phyloP scores from a whole-genome alignment of 441 rosid genomes.

The Macaranga tanarius region DNA sequence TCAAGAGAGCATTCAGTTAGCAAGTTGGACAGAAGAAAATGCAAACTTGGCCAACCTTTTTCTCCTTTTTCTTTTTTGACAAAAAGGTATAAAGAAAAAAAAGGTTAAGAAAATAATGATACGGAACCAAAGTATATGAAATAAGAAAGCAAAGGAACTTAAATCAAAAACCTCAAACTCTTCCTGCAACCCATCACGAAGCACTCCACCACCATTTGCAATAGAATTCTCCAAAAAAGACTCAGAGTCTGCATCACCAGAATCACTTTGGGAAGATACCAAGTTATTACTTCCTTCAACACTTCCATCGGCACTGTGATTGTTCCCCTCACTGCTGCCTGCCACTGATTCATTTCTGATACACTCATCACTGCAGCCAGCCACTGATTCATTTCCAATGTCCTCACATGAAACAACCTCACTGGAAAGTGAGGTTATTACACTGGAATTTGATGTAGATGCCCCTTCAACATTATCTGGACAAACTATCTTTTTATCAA shows the following conservation, averaged over 20 bases:
- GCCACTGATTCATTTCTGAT: slow-evolving; percentile 21
- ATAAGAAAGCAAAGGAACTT: slow-evolving; percentile 22
- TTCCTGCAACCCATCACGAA: slow-evolving; percentile 29
- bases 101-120: not conserved
- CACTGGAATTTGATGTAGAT: slow-evolving; percentile 35
- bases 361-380: slow-evolving; percentile 39
- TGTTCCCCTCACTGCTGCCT: slow-evolving; percentile 44
- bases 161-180: slow-evolving; percentile 52
- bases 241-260: slow-evolving; percentile 44
- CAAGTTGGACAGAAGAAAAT: not conserved
- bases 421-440: slow-evolving; percentile 27
- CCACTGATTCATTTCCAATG: slow-evolving; percentile 36
- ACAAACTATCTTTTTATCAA: slow-evolving; percentile 15
- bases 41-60: not conserved
- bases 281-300: slow-evolving; percentile 39
- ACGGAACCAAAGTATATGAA: not conserved
- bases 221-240: slow-evolving; percentile 29
- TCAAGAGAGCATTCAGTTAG: not conserved
- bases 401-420: slow-evolving; percentile 41
- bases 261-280: slow-evolving; percentile 42
- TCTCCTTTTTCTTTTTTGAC: not conserved
- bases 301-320: slow-evolving; percentile 38
- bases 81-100: not conserved
- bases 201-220: slow-evolving; percentile 25
- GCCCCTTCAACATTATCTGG: slow-evolving; percentile 21